A percentile compares a stretch with the other conserved stretches of the same genome.
These are phyloP conservation scores for Sporothrix sp. DNA, from an alignment of 2,329 filamentous ascomycete genomes.

Conservation along the genomic window DNA sequence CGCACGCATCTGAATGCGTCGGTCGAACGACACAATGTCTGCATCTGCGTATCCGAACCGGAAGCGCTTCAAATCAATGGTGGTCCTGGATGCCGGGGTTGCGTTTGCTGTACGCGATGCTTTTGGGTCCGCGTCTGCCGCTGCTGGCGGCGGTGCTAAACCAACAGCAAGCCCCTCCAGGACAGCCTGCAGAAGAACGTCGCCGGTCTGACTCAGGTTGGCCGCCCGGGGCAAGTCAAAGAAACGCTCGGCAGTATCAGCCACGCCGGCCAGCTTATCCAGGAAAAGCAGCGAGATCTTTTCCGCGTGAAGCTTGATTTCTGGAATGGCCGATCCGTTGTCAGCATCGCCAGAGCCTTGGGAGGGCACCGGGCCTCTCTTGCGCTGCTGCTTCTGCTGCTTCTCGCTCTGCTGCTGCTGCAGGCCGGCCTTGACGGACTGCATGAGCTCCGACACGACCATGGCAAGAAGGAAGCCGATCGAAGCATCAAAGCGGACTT, in stretches of 20 bases:
- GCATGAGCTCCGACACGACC: conserved; percentile 40
- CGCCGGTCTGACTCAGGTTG: conserved; percentile 30
- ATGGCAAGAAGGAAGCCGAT: conserved; percentile 45
- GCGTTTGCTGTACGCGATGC: neutral
- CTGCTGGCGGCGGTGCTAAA: conserved; percentile 21
- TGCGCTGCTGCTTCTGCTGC: conserved; percentile 10
- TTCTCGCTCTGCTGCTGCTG: conserved; percentile 20
- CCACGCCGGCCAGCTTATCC: conserved; percentile 42
- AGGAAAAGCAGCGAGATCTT: conserved; percentile 47
- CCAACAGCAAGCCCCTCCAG: conserved; percentile 35
- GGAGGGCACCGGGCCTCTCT: neutral
- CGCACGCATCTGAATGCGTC: conserved; percentile 45
- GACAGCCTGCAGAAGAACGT: conserved; percentile 43
- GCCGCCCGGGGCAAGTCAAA: conserved; percentile 30
- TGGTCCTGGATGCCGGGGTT: conserved; percentile 21
- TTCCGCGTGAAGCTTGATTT: conserved; percentile 37
- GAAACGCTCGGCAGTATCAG: conserved; percentile 39
- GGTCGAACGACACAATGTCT: conserved; percentile 55
- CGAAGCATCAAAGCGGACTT: conserved; percentile 45
- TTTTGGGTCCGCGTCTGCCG: neutral
- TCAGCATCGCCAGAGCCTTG: neutral
- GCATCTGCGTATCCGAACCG: conserved; percentile 53
- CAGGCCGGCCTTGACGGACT: conserved; percentile 11
- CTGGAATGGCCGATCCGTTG: conserved; percentile 22
- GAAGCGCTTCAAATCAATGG: conserved; percentile 46